Conservation (phyloP, 2,329 filamentous ascomycete species). For the Akanthomyces lecanii region DNA sequence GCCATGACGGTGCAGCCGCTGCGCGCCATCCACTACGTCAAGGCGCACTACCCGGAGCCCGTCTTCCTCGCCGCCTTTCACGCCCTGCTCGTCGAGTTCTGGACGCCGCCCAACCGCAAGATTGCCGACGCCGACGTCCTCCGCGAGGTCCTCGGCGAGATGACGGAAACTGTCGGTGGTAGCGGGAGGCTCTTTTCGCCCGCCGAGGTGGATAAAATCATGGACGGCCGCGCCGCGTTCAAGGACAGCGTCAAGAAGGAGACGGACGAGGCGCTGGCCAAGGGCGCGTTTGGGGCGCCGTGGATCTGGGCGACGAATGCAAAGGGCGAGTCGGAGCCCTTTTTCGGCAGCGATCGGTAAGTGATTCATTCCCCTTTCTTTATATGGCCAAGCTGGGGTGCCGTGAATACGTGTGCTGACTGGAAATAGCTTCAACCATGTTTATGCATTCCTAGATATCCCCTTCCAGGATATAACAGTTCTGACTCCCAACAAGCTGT, state of each 20-base stretch:
- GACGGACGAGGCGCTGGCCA: constrained; percentile 58
- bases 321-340: constrained; percentile 58
- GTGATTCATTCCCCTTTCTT: constrained; percentile 21
- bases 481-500: constrained; percentile 22
- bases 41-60: constrained; percentile 46
- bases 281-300: constrained; percentile 71
- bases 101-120: constrained; percentile 55
- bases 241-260: constrained; percentile 46
- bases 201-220: constrained; percentile 51
- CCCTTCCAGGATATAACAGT: constrained; percentile 51
- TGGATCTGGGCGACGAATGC: constrained; percentile 66
- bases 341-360: constrained; percentile 72
- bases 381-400: background rate
- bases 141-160: constrained; percentile 31
- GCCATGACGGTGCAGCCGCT: constrained; percentile 52
- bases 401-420: background rate
- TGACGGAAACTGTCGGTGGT: constrained; percentile 24
- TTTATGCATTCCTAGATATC: constrained; percentile 63
- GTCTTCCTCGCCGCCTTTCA: constrained; percentile 52
- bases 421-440: constrained; percentile 55
- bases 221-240: constrained; percentile 47
- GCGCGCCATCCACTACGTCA: constrained; percentile 63
- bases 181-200: constrained; percentile 41
- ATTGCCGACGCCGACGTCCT: constrained; percentile 57
- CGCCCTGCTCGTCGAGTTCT: constrained; percentile 57